Evolutionary conservation across 2,329 filamentous ascomycete genomes (phyloP), one percentile per base, ranked within the genome.

Genomic region (Tolypocladium tropicale): DNA sequence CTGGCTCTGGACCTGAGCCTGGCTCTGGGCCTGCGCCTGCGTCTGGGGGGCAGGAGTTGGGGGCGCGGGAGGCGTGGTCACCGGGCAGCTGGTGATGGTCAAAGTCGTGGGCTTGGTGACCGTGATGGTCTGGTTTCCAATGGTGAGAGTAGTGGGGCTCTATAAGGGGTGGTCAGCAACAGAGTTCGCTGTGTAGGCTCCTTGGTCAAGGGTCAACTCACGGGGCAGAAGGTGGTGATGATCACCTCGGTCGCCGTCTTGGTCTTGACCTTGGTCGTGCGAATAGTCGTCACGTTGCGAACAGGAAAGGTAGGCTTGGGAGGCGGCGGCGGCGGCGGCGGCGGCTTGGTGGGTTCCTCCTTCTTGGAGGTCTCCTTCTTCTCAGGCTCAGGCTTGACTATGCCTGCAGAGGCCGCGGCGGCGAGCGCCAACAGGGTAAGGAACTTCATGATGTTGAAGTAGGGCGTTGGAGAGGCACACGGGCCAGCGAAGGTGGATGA

Each of bases 51-150:
- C 25, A 16, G 53, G 52, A 9, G 32, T 30, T 2, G 32, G 10
- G 2, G 50, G 32, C 21, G 49, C 4, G 21, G 63, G 64, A 54
- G 69, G 73, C 53, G 77, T 60, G 37, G 74, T 75, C 64, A 75
- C 78, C 55, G 76, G 76, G 62, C 76, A 78, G 69, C 77, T 74
- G 54, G 72, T 76, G 60, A 78, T 67, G 60, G 76, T 78, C 56
- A 78, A 54, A 46, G 71, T 75, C 36, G 72, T 74, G 32, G 69
- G 66, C 59, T 66, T 59, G 23, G 71, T 75, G 57, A 70, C 74
- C 32, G 73, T 78, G 64, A 75, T 76, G 53, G 76, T 78, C 57
- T 72, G 72, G 56, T 70, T 68, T 63, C 70, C 68, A 34, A 71
- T 63, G 56, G 72, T 69, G 34, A 75, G 70, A 53, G 70, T 73